Evolutionary conservation across 176 grass and related monocot genomes (phyloP).

Genomic region (Themeda triandra): DNA sequence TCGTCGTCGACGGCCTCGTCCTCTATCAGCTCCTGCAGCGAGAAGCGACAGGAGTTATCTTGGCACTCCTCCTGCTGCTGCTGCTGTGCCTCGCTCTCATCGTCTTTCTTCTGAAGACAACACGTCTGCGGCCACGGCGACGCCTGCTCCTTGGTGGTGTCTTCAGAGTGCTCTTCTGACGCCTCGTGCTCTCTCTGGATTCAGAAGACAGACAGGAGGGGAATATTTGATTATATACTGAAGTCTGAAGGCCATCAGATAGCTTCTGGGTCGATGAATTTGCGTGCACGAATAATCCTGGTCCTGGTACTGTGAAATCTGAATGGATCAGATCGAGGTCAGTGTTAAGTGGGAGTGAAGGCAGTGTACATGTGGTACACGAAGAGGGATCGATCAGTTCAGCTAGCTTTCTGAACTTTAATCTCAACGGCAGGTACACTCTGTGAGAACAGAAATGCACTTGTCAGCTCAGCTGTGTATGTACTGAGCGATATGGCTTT

Average conservation of each 20-base stretch:
- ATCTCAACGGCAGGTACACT: neutral
- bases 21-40: constrained; percentile 36
- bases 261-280: neutral
- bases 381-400: neutral
- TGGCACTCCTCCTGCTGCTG: neutral
- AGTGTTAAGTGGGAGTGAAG: constrained; percentile 37
- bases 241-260: neutral
- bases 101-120: too few relatives aligned
- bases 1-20: neutral
- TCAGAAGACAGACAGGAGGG: neutral
- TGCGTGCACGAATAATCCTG: constrained; percentile 4
- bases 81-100: neutral
- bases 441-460: neutral
- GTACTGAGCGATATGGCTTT: constrained; percentile 11
- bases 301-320: neutral
- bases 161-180: neutral
- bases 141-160: neutral
- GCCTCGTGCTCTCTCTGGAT: neutral
- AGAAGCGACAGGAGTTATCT: constrained; percentile 3
- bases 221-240: neutral
- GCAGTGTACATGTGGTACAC: constrained; percentile 11
- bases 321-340: neutral
- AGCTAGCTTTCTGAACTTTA: neutral
- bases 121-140: too few relatives aligned
- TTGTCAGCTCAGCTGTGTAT: neutral